A percentile compares a stretch with the other conserved stretches of the same genome.
Conservation (phyloP, 208 protist genomes). For the Leishmania tarentolae region DNA sequence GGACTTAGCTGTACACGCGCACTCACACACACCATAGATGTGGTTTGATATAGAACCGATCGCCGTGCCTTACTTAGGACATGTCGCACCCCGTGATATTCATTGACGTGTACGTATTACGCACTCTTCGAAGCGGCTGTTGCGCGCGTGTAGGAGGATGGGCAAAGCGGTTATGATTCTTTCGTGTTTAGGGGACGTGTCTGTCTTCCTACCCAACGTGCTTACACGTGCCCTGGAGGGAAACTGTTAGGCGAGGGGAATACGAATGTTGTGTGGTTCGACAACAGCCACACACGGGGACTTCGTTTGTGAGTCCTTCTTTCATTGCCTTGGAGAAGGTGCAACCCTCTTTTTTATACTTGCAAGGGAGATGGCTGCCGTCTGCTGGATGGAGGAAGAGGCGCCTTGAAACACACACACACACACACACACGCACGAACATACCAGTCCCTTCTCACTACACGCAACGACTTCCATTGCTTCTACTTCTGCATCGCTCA, state of each 20-base stretch:
- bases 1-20: background rate
- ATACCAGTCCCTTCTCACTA: background rate
- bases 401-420: background rate
- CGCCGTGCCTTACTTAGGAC: background rate
- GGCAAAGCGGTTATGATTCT: background rate
- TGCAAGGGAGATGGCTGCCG: background rate
- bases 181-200: background rate
- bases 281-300: background rate
- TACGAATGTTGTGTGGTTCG: background rate
- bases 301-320: background rate
- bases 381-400: background rate
- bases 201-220: background rate
- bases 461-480: background rate
- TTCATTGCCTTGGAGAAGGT: background rate
- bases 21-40: slow-evolving; percentile 1
- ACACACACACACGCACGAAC: background rate
- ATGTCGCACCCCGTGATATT: background rate
- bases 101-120: background rate
- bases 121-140: background rate
- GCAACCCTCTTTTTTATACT: background rate
- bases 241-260: background rate
- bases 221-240: background rate
- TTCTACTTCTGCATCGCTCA: background rate
- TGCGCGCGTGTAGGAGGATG: background rate
- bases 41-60: background rate